Conservation (phyloP, 331 rosid genomes). For the Ulmus americana region DNA sequence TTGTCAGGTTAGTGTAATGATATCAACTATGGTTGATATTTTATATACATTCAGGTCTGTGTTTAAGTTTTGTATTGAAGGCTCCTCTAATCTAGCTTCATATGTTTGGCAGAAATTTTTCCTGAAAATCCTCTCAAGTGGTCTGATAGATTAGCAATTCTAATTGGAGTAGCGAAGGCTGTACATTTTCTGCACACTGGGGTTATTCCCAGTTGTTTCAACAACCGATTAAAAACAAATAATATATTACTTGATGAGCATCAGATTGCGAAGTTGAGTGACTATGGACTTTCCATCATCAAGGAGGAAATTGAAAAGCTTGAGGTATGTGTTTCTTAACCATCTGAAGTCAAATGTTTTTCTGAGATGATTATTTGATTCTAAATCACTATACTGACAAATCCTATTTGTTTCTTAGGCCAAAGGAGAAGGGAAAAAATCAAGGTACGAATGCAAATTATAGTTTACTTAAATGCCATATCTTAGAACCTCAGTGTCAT, state of each 20-base stretch:
- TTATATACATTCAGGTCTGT: background rate
- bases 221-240: slow-evolving; percentile 59
- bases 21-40: background rate
- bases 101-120: slow-evolving; percentile 40
- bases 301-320: slow-evolving; percentile 46
- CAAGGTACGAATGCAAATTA: slow-evolving; percentile 41
- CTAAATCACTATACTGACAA: slow-evolving; percentile 26
- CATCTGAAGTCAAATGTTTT: background rate
- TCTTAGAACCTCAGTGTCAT: background rate
- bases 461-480: background rate
- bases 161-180: slow-evolving; percentile 84
- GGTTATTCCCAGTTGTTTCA: slow-evolving; percentile 64
- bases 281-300: slow-evolving; percentile 68
- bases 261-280: slow-evolving; percentile 67
- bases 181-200: slow-evolving; percentile 80
- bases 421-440: slow-evolving; percentile 48
- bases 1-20: slow-evolving; percentile 33
- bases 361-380: slow-evolving; percentile 6
- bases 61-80: slow-evolving; percentile 2
- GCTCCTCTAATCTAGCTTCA: slow-evolving; percentile 20
- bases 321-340: slow-evolving; percentile 41
- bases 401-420: slow-evolving; percentile 39
- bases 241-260: slow-evolving; percentile 76
- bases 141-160: slow-evolving; percentile 71
- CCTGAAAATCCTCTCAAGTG: slow-evolving; percentile 59